Evolutionary conservation across 2,329 filamentous ascomycete genomes (phyloP).

Genomic region (Hortaea werneckii): DNA sequence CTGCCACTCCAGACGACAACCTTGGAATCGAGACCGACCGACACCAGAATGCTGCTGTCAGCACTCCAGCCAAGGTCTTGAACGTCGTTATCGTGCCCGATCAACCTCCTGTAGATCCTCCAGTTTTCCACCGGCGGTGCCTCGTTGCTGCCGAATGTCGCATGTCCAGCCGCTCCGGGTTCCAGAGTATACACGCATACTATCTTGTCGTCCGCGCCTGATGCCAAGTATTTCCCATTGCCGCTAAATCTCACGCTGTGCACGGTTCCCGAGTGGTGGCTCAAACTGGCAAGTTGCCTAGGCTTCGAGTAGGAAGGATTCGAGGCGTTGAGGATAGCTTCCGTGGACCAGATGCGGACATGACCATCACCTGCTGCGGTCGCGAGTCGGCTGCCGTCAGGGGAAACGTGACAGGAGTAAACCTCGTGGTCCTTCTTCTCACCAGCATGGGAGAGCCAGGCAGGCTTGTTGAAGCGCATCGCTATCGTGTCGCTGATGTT

Average conservation of each 20-base stretch:
- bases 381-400: constrained; percentile 81
- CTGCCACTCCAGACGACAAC: constrained; percentile 97
- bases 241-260: constrained; percentile 95
- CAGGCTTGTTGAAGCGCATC: constrained; percentile 73
- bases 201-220: constrained; percentile 96
- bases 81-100: constrained; percentile 96
- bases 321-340: constrained; percentile 75
- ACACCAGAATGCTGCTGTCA: constrained; percentile 91
- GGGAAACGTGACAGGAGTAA: constrained; percentile 94
- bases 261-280: constrained; percentile 94
- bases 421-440: constrained; percentile 98
- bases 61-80: constrained; percentile 96
- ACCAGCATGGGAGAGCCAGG: constrained; percentile 91
- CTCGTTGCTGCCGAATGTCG: constrained; percentile 79
- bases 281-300: constrained; percentile 93
- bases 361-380: constrained; percentile 96
- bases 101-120: constrained; percentile 86
- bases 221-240: constrained; percentile 89
- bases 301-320: constrained; percentile 64
- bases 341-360: constrained; percentile 95
- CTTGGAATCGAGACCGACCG: constrained; percentile 93
- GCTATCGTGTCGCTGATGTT: background rate
- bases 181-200: constrained; percentile 95
- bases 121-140: constrained; percentile 92
- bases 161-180: constrained; percentile 62